Evolutionary conservation across 768 basidiomycete species (phyloP), one percentile per base, ranked within the genome.

Genomic region (Holtermannia corniformis): DNA sequence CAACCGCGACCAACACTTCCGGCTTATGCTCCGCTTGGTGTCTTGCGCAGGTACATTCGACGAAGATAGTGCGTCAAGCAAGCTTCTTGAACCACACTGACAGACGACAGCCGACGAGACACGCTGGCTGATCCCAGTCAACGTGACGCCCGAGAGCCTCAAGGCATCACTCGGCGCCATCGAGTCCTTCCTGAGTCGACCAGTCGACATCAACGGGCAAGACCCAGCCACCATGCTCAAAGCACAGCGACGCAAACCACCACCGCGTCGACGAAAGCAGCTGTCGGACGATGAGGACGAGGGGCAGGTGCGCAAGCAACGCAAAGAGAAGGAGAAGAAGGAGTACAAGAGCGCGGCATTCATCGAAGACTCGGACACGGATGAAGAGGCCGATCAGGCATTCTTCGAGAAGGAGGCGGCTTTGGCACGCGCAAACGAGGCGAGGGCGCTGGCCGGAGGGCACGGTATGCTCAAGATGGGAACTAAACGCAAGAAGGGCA

Each of bases 341-440:
- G 76, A 76, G 54, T 91, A 86, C 77, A 90, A 89, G 71, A 87
- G 85, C 5, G 88, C 87, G 10, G 84, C 87, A 70, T 87, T 92
- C 68, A 90, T 93, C 68, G 82, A 86, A 65, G 90, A 95, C 73
- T 88, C 86, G 57, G 91, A 95, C 62, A 83, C 85, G 64, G 84
- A 89, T 71, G 83, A 85, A 47, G 54, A 50, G 19, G 51, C 57
- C n/a, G 47, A 54, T 16, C 24, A 25, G 21, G 50, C 25, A 4
- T 95, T 95, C 78, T 80, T 90, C 52, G 83, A 78, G 71, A 80
- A 78, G 63, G 91, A 93, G 73, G 44, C 54, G 41, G 48, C 48
- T 24, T 37, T 59, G 21, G 37, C 64, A 22, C 52, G 53, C 55
- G 61, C 63, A 55, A 65, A 65, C 60, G 55, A 62, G 20, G 57